Conservation (phyloP, 1,139 yeast genomes). For the Yamadazyma friedrichii region DNA sequence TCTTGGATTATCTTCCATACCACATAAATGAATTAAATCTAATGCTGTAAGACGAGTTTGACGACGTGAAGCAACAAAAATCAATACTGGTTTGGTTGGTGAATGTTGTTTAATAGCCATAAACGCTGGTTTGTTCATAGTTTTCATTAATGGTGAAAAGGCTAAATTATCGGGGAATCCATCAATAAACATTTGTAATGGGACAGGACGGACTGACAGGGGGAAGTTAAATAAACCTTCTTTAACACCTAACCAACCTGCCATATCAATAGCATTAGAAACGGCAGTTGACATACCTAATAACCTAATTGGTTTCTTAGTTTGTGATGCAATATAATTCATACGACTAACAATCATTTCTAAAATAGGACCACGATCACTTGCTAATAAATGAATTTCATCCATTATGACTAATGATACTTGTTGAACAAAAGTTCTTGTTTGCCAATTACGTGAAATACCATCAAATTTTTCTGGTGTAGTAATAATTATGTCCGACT, state of each 20-base stretch:
- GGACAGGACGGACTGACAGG: constrained; percentile 95
- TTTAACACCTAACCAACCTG: constrained; percentile 92
- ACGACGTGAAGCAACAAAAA: constrained; percentile 95
- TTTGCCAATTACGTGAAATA: constrained; percentile 97
- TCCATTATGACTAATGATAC: constrained; percentile 95
- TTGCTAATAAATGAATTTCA: constrained; percentile 93
- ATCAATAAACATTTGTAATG: constrained; percentile 95
- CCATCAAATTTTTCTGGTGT: constrained; percentile 99
- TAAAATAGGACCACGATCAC: constrained; percentile 96
- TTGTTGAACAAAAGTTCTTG: constrained; percentile 87
- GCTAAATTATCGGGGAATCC: constrained; percentile 96
- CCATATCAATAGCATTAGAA: constrained; percentile 97
- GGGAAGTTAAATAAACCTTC: constrained; percentile 93
- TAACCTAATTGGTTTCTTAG: constrained; percentile 72
- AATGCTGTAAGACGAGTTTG: constrained; percentile 95
- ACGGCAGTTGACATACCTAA: constrained; percentile 98
- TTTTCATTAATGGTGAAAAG: constrained; percentile 93
- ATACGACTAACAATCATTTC: constrained; percentile 99
- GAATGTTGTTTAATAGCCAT: constrained; percentile 96
- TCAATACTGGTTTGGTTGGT: constrained; percentile 86
- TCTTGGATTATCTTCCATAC: constrained; percentile 90
- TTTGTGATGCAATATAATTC: constrained; percentile 83
- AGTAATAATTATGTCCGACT: constrained; percentile 89
- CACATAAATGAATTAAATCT: constrained; percentile 90
- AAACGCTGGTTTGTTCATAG: constrained; percentile 97